Evolutionary conservation across 108 stramenopile species (phyloP), one percentile per base, ranked within the genome.

Genomic region (Nitzschia sp.): DNA sequence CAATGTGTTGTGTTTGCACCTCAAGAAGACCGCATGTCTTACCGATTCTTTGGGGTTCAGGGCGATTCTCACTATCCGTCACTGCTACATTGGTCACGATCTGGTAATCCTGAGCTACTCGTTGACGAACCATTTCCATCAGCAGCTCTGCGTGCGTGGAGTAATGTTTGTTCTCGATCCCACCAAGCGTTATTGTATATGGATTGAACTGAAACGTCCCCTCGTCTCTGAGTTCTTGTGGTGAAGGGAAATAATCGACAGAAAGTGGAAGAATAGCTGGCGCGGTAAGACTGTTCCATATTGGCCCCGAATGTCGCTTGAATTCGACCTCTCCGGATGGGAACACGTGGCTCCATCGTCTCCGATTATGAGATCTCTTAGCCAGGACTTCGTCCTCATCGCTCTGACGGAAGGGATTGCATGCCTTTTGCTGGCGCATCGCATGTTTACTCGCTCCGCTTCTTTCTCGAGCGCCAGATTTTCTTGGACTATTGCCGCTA

Each of bases 241-340:
- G 85, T n/a, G 97, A 80, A n/a, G 97, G 87, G 53, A 93, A 94
- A 70, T 93, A 89, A 66, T 98, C 98, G 38, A 96, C 96, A 5
- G 96, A 97, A 55, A 97, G 76, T 16, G 98, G 98, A 27, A 99
- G 66, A 62, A 98, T 95, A 11, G 96, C 98, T 1, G 98, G 98
- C 50, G 95, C 91, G 35, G 91, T 88, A n/a, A 99, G 79, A 44
- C 85, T 87, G 58, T 96, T 96, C 96, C 97, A 99, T 68, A 96
- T 97, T 5, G 96, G 92, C 0, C 96, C 92, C 11, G 94, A 86
- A 25, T 88, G 85, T 29, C 89, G 72, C 68, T 89, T 93, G 65
- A 93, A 91, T 46, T 86, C 85, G 34, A 83, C 79, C 53, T 88
- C 87, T 29, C 98, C 98, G 19, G 77, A 64, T 5, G 98, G 96